These are phyloP conservation scores for Garcia nutans DNA, from an alignment of 345 rosid genomes.

Conservation along the genomic window DNA sequence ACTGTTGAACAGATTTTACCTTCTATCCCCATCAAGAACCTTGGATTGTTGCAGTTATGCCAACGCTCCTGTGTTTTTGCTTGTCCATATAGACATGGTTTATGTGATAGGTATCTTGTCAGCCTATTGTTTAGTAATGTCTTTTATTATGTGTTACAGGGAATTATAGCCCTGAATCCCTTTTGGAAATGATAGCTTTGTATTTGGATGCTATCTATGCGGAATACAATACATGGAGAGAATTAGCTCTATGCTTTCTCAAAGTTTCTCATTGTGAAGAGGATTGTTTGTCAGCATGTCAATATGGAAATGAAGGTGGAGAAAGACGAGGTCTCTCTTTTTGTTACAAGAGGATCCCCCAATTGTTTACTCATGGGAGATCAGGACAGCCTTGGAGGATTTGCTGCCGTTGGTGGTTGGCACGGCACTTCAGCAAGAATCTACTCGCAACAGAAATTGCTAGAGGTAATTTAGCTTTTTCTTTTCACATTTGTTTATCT, in stretches of 20 bases:
- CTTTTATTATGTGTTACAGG: slow-evolving; percentile 43
- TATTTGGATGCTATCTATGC: slow-evolving; percentile 70
- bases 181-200: slow-evolving; percentile 75
- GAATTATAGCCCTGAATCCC: slow-evolving; percentile 45
- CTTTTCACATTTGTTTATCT: too few species aligned
- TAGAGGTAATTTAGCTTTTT: slow-evolving; percentile 30
- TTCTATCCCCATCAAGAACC: neutral
- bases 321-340: slow-evolving; percentile 26
- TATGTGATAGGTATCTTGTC: neutral
- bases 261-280: slow-evolving; percentile 48
- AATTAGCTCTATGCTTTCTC: slow-evolving; percentile 66
- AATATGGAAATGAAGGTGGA: slow-evolving; percentile 36
- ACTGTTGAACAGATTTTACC: neutral
- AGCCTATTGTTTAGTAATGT: neutral
- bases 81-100: neutral
- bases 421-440: slow-evolving; percentile 16
- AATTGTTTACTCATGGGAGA: slow-evolving; percentile 33
- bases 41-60: neutral
- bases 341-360: slow-evolving; percentile 40
- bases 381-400: slow-evolving; percentile 50
- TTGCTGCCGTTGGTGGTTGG: slow-evolving; percentile 65
- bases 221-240: slow-evolving; percentile 54
- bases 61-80: neutral
- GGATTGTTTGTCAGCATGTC: slow-evolving; percentile 58
- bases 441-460: slow-evolving; percentile 45